Base-by-base conservation (phyloP, 1,284 basidiomycete genomes). In the Ceratobasidium sp. region DNA sequence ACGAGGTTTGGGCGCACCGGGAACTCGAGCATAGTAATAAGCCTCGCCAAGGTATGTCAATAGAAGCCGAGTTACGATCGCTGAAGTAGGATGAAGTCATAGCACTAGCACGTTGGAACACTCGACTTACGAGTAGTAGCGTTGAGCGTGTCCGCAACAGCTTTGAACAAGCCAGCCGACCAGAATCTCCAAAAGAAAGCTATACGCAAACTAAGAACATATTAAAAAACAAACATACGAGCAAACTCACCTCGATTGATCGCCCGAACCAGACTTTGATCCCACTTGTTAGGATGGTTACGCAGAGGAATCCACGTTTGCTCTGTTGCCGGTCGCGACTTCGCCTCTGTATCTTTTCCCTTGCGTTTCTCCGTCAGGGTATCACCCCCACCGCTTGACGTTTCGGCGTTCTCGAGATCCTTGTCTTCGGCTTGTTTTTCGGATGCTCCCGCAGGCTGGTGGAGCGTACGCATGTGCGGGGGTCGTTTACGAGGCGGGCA, bases 11-110 rank as follows among this genome's bases (percentile, higher is more conserved):
- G 71, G 71, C 23, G 69, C 77, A 7, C 69, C 71, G 38, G 50
- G 62, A 23, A 73, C 69, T 23, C 59, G 61, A 4, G 69, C 69
- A 33, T 62, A 73, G 44, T 67, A 73, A 59, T 78, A 78, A 38
- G 77, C 77, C 23, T 71, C 56, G 15, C 62, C 71, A 42, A 78
- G 69, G 46, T 78, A 78, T 28, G 69, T 65, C 40, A 78, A 50
- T 20, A 78, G 69, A 10, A 78, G 48, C 26, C 71, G 59, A 33
- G 71, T 74, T n/a, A 74, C 71, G 48, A 74, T 64, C 42, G 71
- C 77, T 78, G 40, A 12, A 38, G 10, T 13, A 33, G 20, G 6
- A 33, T 50, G 42, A 33, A 38, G 56, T 56, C 46, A 33, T 54
- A 15, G 38, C 20, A 12, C 59, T 33, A 42, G 38, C 38, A 28